Conservation (phyloP, 202 grass and related monocot species). For the Bolboschoenoplectus hybrid region DNA sequence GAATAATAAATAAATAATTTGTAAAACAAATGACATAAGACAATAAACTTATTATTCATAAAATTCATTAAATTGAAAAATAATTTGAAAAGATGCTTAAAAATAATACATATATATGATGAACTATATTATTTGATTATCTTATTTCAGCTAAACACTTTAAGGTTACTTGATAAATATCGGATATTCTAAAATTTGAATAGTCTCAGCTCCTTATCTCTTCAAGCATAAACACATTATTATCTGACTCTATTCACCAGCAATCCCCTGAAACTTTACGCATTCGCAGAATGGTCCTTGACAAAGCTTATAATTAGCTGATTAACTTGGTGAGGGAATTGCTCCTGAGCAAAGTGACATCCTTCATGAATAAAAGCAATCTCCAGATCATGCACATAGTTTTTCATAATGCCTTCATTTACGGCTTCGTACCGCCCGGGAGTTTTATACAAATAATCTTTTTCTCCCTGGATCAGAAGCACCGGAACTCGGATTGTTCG, state of each 20-base stretch:
- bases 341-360: constrained; percentile 73
- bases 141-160: too few relatives aligned
- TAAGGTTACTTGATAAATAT: not conserved
- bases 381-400: constrained; percentile 57
- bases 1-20: too few relatives aligned
- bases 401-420: constrained; percentile 51
- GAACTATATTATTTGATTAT: too few relatives aligned
- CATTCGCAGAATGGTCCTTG: constrained; percentile 44
- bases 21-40: too few relatives aligned
- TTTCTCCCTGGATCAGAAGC: constrained; percentile 71
- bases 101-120: too few relatives aligned
- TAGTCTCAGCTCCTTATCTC: not conserved
- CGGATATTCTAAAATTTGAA: not conserved
- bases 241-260: not conserved
- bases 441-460: constrained; percentile 70
- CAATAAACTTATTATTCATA: too few relatives aligned
- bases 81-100: too few relatives aligned
- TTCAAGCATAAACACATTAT: not conserved
- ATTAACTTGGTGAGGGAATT: constrained; percentile 67
- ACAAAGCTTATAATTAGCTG: constrained; percentile 62
- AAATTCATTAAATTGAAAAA: too few relatives aligned
- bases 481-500: constrained; percentile 60
- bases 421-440: constrained; percentile 45
- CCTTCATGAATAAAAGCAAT: constrained; percentile 55
- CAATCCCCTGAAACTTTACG: constrained; percentile 7